Conservation (phyloP, 352 stramenopile genomes). For the Phytophthora ramorum region DNA sequence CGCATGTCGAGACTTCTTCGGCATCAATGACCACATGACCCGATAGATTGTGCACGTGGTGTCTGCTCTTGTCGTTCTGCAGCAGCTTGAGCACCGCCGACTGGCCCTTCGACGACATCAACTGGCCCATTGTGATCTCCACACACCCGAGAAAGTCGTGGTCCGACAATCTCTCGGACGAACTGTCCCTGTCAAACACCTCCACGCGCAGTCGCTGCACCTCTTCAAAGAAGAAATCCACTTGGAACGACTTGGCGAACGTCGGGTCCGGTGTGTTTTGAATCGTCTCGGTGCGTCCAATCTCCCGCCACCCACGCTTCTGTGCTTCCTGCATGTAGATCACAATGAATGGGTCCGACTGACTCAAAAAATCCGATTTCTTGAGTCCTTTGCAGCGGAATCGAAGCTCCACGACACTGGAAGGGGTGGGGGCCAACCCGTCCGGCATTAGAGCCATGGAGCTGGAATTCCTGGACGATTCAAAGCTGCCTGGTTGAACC, state of each 20-base stretch:
- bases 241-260: constrained; percentile 74
- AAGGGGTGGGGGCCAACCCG: constrained; percentile 40
- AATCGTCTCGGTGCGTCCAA: constrained; percentile 84
- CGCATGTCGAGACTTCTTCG: constrained; percentile 75
- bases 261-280: constrained; percentile 68
- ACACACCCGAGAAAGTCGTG: constrained; percentile 83
- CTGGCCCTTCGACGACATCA: constrained; percentile 73
- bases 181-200: constrained; percentile 81
- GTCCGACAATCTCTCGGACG: constrained; percentile 58
- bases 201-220: constrained; percentile 82
- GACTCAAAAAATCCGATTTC: constrained; percentile 71
- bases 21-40: constrained; percentile 71
- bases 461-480: constrained; percentile 17
- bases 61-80: constrained; percentile 44
- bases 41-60: constrained; percentile 52
- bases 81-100: constrained; percentile 65
- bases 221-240: constrained; percentile 86
- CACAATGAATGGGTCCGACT: constrained; percentile 81
- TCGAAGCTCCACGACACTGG: constrained; percentile 73
- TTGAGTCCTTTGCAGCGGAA: constrained; percentile 78
- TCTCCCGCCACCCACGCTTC: constrained; percentile 58
- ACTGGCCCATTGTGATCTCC: constrained; percentile 79
- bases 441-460: constrained; percentile 31
- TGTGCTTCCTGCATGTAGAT: constrained; percentile 70
- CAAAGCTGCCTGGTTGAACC: constrained; percentile 35